Evolutionary conservation across 805 yeast species (phyloP), one percentile per base, ranked within the genome.

Genomic region (Pichia pseudocactophila): DNA sequence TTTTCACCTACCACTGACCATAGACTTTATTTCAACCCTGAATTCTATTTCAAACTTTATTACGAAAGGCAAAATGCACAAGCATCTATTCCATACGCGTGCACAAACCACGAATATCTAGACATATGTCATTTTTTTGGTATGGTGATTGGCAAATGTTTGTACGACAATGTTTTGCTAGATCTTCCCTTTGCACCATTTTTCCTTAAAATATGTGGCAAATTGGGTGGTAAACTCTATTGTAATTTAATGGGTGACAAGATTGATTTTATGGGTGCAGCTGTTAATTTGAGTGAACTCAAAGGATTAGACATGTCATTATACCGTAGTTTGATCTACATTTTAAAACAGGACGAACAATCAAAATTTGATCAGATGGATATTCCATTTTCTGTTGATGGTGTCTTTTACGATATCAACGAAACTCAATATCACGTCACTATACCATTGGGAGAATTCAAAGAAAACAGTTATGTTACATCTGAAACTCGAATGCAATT

Each of bases 151-250:
- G 98, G 97, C 1, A 90, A 88, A 57, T 89, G 97, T 54, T 65
- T 90, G 3, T 87, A 85, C 57, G 95, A 86, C 42, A 78, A 78
- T 40, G 80, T 88, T 3, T 66, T 90, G 48, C 76, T 90, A 7
- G 95, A 89, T 59, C 74, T 85, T 19, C 73, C 78, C 15, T 89
- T 90, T 70, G 88, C 97, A 0, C 84, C 90, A 2, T 86, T 87
- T 49, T 90, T 90, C 54, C 59, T 92, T 34, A 77, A 72, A 59
- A 78, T 83, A 55, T 76, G 90, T 45, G 42, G 19, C 17, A 45
- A 22, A 8, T 17, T 30, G 20, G 65, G 73, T 39, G 66, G 63
- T 36, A 59, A 69, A 42, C 43, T 15, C 35, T 47, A 18, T 22
- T 34, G 15, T 11, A 48, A 47, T 26, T 45, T 55, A 10, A 40